Evolutionary conservation across 2,329 filamentous ascomycete species (phyloP).

Genomic region (Calonectria fujianensis): DNA sequence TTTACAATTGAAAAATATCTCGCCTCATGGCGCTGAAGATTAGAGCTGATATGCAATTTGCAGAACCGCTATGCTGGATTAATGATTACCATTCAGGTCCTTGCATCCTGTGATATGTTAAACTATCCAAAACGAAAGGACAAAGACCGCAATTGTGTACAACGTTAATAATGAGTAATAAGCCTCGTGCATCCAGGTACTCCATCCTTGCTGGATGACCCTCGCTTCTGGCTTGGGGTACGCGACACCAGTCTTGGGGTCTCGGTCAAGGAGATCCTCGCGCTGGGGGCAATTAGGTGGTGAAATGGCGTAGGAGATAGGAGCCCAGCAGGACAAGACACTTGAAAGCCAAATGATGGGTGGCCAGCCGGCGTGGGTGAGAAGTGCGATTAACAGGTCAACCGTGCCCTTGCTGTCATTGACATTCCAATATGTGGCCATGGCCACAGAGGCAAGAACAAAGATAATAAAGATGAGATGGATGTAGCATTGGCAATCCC

Average conservation of each 20-base stretch:
- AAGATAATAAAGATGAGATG: conserved; percentile 1
- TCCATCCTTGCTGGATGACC: conserved; percentile 56
- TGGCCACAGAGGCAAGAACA: background rate
- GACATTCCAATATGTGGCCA: conserved; percentile 17
- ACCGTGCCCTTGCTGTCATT: background rate
- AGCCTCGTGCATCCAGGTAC: conserved; percentile 1
- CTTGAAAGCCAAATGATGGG: conserved; percentile 21
- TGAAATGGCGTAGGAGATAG: conserved; percentile 63
- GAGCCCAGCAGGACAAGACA: conserved; percentile 6
- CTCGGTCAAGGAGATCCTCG: conserved; percentile 69
- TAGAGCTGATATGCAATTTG: background rate
- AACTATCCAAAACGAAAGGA: conserved; percentile 1
- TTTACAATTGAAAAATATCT: background rate
- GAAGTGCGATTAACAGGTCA: conserved; percentile 2
- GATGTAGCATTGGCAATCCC: conserved; percentile 23
- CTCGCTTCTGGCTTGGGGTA: conserved; percentile 65
- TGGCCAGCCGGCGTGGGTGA: conserved; percentile 18
- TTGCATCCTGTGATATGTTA: background rate
- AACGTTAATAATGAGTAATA: conserved; percentile 15
- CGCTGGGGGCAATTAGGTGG: conserved; percentile 71
- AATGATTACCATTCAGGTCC: background rate
- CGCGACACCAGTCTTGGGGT: conserved; percentile 66
- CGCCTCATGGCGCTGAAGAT: background rate
- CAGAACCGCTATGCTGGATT: background rate
- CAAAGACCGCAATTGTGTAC: conserved; percentile 8